These are phyloP conservation scores for Megacollybia marginata DNA, from an alignment of 768 basidiomycete species.

Conservation along the genomic window DNA sequence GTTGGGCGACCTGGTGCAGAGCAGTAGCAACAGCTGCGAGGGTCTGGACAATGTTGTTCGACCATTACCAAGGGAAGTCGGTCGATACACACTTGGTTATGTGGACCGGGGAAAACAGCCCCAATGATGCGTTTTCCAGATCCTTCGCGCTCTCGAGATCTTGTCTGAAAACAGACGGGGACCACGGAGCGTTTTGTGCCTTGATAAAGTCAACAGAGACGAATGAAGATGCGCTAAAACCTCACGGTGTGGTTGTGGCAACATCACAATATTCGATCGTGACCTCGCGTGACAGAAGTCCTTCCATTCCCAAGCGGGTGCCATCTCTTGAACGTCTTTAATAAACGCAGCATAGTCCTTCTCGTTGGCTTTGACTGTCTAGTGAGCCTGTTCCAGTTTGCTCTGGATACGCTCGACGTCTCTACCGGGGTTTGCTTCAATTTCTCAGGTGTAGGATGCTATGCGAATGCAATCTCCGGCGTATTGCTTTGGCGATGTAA, in stretches of 20 bases:
- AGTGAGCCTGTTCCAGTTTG: conserved; percentile 86
- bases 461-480: conserved; percentile 88
- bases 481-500: conserved; percentile 86
- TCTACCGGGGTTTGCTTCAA: conserved; percentile 84
- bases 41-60: conserved; percentile 1
- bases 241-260: conserved; percentile 93
- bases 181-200: conserved; percentile 98
- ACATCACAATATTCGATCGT: conserved; percentile 97
- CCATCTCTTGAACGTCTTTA: conserved; percentile 69
- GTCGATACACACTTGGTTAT: conserved; percentile 97
- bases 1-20: neutral
- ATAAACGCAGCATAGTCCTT: too few species aligned
- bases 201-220: conserved; percentile 16
- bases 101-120: conserved; percentile 98
- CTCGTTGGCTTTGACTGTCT: conserved; percentile 83
- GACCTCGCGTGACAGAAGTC: conserved; percentile 93
- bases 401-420: conserved; percentile 85
- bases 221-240: conserved; percentile 4
- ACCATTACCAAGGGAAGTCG: neutral
- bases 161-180: conserved; percentile 98
- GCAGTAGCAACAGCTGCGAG: conserved; percentile 1
- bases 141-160: conserved; percentile 76
- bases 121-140: conserved; percentile 95
- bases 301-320: conserved; percentile 91
- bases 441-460: conserved; percentile 90